Percentiles rank a stretch among this genome's conserved stretches.
Conservation (phyloP, 306 rosid genomes). For the Malus asiatica region DNA sequence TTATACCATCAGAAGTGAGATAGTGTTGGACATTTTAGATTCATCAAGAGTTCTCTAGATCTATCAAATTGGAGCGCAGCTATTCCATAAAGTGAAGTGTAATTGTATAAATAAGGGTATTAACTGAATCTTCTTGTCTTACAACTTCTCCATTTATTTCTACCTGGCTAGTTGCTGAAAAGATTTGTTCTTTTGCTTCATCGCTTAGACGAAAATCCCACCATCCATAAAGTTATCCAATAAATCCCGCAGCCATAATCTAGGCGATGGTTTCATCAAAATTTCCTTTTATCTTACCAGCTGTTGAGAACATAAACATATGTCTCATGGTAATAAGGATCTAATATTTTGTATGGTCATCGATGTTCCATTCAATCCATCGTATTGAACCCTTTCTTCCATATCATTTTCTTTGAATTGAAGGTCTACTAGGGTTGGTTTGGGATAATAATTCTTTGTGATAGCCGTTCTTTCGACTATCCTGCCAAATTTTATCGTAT, state of each 20-base stretch:
- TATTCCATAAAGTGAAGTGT: neutral
- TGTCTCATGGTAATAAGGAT: neutral
- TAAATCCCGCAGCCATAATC: neutral
- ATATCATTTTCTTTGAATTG: neutral
- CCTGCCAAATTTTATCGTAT: no score
- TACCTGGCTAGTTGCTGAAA: no score
- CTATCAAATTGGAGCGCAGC: no score
- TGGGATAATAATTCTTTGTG: neutral
- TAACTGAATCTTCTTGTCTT: no score
- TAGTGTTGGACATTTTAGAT: no score
- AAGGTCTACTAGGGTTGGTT: neutral
- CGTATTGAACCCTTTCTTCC: neutral
- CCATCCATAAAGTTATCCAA: neutral
- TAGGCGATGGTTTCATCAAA: neutral
- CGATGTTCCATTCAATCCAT: neutral
- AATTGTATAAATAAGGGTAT: neutral
- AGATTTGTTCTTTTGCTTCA: no score
- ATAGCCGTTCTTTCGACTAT: neutral
- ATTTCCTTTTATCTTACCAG: neutral
- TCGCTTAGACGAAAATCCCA: no score
- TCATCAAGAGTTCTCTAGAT: no score
- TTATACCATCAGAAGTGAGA: no score
- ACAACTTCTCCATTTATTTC: no score
- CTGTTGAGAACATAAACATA: neutral
- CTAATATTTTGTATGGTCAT: neutral